Base-by-base conservation (phyloP, 306 rosid species). In the Cucumis hystrix region DNA sequence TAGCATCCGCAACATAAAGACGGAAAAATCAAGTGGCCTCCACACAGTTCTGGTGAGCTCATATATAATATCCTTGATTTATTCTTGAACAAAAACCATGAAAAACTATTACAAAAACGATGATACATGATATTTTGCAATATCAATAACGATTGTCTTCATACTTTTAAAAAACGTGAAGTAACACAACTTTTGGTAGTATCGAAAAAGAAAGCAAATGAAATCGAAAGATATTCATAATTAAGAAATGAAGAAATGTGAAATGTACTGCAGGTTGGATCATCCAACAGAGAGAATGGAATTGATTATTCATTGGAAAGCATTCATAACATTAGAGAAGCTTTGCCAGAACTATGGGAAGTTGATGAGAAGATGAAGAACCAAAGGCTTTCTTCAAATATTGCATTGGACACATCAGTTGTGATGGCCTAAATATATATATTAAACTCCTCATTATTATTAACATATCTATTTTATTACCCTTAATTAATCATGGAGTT, bases 281-380 rank as follows among this genome's bases (percentile, higher is more conserved):
- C 84, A 73, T 86, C 92, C 0, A 81, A 81, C 41, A 83, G 89
- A 45, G 59, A 40, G 3, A 61, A 56, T 4, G 93, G 88, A 12
- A 87, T 82, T 73, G 98, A 89, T 87, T 81, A 87, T 88, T 97
- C 95, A 65, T 82, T 92, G n/a, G 97, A 90, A 88, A 90, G 96
- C 88, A 94, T 94, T 73, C 98, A 94, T 80, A 94, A 91, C 54
- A 85, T 92, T 14, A 85, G 58, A 74, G 98, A 92, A 77, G 98
- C 98, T 45, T 72, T 92, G 81, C 97, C 98, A 17, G 95, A 94
- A 81, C 89, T 94, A 35, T 92, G 97, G 97, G 88, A 87, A 78
- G 79, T 64, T 23, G 81, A 83, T 18, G 90, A 78, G 65, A 84
- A 86, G 79, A 75, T 84, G 17, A 88, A 85, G 30, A 79, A 68